Percentiles rank a stretch among this genome's conserved stretches.
These are phyloP conservation scores for Dillenia suffruticosa DNA, from an alignment of 164 flowering plant species.

Conservation along the genomic window DNA sequence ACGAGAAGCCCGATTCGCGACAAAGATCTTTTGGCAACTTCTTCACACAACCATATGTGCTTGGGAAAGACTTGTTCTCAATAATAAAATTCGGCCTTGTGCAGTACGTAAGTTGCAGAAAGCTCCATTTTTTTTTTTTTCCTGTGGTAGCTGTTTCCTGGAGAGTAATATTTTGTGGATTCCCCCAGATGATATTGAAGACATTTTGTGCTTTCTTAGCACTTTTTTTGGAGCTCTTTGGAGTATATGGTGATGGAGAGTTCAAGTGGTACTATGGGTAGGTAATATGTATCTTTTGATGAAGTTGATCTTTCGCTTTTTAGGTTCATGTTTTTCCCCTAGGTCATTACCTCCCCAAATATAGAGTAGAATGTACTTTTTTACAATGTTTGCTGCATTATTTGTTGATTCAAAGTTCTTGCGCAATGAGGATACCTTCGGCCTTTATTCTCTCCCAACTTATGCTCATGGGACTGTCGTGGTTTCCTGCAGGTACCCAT, in stretches of 20 bases:
- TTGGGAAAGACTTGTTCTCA: conserved; percentile 55
- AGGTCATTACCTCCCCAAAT: no score
- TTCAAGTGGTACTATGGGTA: conserved; percentile 96
- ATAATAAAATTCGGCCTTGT: conserved; percentile 79
- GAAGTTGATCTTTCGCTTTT: no score
- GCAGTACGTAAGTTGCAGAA: conserved; percentile 65
- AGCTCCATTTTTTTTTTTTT: neutral
- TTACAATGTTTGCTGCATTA: no score
- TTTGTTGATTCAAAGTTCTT: no score
- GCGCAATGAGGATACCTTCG: no score
- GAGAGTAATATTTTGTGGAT: conserved; percentile 16
- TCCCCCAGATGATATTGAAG: conserved; percentile 84
- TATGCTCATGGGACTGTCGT: neutral
- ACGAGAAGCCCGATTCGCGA: conserved; percentile 14
- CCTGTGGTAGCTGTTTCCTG: neutral
- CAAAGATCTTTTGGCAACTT: conserved; percentile 37
- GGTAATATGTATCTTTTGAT: conserved; percentile 12
- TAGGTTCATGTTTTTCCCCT: no score
- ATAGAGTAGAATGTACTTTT: no score
- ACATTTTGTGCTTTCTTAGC: conserved; percentile 74
- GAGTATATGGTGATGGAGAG: conserved; percentile 87
- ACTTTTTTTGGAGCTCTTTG: conserved; percentile 64
- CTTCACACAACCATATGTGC: conserved; percentile 40
- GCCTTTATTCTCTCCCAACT: no score
- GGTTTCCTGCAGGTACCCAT: conserved; percentile 68